These are phyloP conservation scores for Syzygium syzygioides DNA, from an alignment of 441 rosid genomes.

Conservation along the genomic window DNA sequence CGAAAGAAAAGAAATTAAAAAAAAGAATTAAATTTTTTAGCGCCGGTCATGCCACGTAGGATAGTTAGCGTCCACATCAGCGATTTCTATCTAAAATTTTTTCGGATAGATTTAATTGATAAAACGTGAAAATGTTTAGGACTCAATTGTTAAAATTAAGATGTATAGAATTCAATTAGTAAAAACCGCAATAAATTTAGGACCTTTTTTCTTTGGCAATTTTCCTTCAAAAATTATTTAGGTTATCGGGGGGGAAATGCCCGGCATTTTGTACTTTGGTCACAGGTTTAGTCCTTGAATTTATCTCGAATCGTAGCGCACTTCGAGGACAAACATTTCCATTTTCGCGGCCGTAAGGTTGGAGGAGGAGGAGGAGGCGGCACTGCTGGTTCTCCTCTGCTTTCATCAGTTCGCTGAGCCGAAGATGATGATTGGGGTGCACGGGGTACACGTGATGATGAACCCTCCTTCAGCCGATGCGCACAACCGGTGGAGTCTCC, in stretches of 20 bases:
- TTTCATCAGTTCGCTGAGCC: not conserved
- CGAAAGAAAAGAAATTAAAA: no score
- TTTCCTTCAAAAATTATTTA: not conserved
- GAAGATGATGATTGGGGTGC: not conserved
- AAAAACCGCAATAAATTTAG: no score
- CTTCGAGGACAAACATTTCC: not conserved
- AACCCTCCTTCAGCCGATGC: not conserved
- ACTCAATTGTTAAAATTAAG: no score
- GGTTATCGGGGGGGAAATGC: not conserved
- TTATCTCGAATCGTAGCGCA: not conserved
- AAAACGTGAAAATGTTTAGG: no score
- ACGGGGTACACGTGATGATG: not conserved
- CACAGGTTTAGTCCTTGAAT: not conserved
- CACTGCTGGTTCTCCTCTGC: not conserved
- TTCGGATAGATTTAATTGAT: no score
- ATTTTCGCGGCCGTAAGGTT: not conserved
- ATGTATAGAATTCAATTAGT: no score
- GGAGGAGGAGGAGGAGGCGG: not conserved
- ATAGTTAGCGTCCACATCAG: accelerated
- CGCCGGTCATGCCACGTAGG: no score
- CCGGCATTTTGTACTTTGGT: not conserved
- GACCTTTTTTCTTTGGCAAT: no score
- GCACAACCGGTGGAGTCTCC: not conserved
- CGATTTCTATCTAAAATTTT: no score
- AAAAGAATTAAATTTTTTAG: no score